phyloP scores from a whole-genome alignment of 768 basidiomycete species.

The Termitomyces bulborhizus region DNA sequence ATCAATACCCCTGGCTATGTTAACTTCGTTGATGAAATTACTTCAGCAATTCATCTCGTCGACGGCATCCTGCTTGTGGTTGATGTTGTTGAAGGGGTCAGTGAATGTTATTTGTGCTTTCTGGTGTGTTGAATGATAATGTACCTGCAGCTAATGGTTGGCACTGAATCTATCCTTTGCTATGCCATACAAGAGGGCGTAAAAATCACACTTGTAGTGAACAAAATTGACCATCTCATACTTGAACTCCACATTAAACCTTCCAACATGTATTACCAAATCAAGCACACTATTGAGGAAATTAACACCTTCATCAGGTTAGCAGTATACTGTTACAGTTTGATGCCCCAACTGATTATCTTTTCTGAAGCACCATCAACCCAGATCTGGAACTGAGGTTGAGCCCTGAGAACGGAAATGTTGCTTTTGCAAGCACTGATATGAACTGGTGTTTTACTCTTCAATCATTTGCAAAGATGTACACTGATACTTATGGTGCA shows the following conservation, averaged over 20 bases:
- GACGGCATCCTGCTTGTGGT: slow-evolving; percentile 94
- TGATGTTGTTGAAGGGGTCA: slow-evolving; percentile 96
- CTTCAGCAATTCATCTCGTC: slow-evolving; percentile 74
- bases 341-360: neutral
- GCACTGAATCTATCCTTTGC: slow-evolving; percentile 81
- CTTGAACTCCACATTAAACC: slow-evolving; percentile 95
- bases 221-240: slow-evolving; percentile 97
- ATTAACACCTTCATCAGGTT: slow-evolving; percentile 95
- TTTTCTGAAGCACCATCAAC: slow-evolving; percentile 58
- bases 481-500: slow-evolving; percentile 86
- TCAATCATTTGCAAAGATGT: slow-evolving; percentile 92
- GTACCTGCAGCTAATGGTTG: slow-evolving; percentile 73
- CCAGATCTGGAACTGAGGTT: slow-evolving; percentile 83
- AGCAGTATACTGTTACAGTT: slow-evolving; percentile 12
- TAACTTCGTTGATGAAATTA: slow-evolving; percentile 98
- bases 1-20: slow-evolving; percentile 98
- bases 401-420: slow-evolving; percentile 93
- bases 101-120: slow-evolving; percentile 19
- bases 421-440: slow-evolving; percentile 94
- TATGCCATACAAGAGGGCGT: slow-evolving; percentile 87
- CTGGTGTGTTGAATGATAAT: neutral
- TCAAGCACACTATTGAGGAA: slow-evolving; percentile 98
- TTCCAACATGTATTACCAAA: slow-evolving; percentile 96
- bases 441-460: slow-evolving; percentile 99
- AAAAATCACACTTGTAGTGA: slow-evolving; percentile 88